Percentiles rank a stretch among this genome's conserved stretches.
phyloP scores from a whole-genome alignment of 148 eudicot species.

The Spergularia bocconei region DNA sequence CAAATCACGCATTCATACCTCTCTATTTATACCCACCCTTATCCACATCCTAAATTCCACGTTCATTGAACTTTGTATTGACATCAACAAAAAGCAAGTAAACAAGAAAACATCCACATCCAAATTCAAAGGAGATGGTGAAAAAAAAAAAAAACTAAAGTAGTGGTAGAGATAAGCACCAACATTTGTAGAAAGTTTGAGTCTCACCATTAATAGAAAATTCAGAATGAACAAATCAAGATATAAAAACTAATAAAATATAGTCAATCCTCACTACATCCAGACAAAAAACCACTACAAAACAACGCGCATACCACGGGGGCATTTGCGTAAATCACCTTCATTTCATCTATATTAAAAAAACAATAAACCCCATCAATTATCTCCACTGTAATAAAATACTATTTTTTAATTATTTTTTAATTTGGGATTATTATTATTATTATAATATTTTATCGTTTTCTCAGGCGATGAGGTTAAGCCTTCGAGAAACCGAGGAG shows the following conservation, averaged over 20 bases:
- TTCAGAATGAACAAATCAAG: too few species aligned
- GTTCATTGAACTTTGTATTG: neutral
- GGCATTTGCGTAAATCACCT: neutral
- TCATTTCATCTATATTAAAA: neutral
- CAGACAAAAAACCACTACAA: neutral
- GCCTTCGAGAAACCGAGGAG: constrained; percentile 11
- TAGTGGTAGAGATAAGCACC: too few species aligned
- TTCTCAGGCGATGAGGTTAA: constrained; percentile 21
- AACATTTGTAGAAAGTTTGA: neutral
- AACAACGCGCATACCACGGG: neutral
- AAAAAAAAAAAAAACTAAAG: too few species aligned
- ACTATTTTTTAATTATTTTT: neutral
- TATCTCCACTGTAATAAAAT: constrained; percentile 12
- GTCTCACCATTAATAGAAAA: neutral
- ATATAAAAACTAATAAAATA: too few species aligned
- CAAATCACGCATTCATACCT: neutral
- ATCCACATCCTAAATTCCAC: neutral
- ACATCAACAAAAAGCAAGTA: neutral
- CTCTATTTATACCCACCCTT: too few species aligned
- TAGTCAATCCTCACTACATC: too few species aligned
- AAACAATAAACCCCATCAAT: neutral
- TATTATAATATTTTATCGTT: neutral
- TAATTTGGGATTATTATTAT: constrained; percentile 5
- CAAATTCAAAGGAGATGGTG: neutral
- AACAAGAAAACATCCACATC: neutral